Evolutionary conservation across 2,329 filamentous ascomycete species (phyloP).

Genomic region (Diaporthe amygdali): DNA sequence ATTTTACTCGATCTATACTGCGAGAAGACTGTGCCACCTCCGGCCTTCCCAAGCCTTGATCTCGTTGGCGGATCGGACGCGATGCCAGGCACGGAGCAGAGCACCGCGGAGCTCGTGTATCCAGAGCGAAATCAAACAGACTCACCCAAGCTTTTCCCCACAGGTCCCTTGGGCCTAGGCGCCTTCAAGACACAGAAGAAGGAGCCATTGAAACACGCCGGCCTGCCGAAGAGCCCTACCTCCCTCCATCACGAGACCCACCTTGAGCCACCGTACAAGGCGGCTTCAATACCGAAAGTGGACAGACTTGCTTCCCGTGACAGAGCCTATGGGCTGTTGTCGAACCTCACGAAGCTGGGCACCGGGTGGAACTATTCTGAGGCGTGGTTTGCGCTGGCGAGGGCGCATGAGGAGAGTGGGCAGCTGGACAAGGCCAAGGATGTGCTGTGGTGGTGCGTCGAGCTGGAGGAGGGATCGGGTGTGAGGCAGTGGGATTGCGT

Average conservation of each 20-base stretch:
- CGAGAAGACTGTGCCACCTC: slow-evolving; percentile 66
- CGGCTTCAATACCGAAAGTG: slow-evolving; percentile 69
- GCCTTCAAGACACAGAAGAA: slow-evolving; percentile 25
- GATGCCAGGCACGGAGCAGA: slow-evolving; percentile 25
- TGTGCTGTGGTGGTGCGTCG: slow-evolving; percentile 96
- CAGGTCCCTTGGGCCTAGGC: slow-evolving; percentile 53
- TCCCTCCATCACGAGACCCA: slow-evolving; percentile 41
- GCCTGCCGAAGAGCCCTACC: slow-evolving; percentile 16
- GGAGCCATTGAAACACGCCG: neutral
- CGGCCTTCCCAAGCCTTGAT: slow-evolving; percentile 54
- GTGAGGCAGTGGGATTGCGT: slow-evolving; percentile 80
- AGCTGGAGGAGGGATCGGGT: slow-evolving; percentile 84
- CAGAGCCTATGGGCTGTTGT: slow-evolving; percentile 83
- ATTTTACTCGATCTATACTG: slow-evolving; percentile 87
- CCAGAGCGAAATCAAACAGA: neutral
- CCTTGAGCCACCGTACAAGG: slow-evolving; percentile 59
- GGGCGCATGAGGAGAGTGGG: slow-evolving; percentile 86
- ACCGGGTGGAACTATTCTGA: slow-evolving; percentile 90
- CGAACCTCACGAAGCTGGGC: slow-evolving; percentile 83
- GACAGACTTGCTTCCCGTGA: slow-evolving; percentile 90
- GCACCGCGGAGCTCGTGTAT: slow-evolving; percentile 21
- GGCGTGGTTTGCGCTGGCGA: slow-evolving; percentile 88
- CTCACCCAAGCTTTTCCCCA: slow-evolving; percentile 40
- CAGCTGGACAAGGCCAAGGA: slow-evolving; percentile 89
- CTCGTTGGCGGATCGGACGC: slow-evolving; percentile 37